Percentiles rank a stretch among this genome's conserved stretches.
These are phyloP conservation scores for Emmonsiellopsis sp. DNA, from an alignment of 2,329 filamentous ascomycete genomes.

Conservation along the genomic window DNA sequence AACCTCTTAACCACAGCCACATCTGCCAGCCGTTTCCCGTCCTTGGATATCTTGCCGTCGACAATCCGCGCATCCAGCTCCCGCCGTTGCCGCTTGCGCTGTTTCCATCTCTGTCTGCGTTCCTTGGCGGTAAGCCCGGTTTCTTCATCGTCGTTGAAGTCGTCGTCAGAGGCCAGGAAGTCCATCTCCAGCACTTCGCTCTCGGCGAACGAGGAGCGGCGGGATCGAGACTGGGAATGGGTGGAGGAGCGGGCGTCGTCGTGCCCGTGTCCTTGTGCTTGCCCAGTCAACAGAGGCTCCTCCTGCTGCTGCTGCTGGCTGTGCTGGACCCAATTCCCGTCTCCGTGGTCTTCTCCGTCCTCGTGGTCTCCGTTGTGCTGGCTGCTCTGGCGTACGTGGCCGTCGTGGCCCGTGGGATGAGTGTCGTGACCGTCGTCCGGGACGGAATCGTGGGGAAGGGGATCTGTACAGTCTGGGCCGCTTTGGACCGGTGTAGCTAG, in stretches of 20 bases:
- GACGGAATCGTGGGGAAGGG: background rate
- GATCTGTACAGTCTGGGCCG: background rate
- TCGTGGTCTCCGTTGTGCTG: background rate
- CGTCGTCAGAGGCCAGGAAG: slow-evolving; percentile 58
- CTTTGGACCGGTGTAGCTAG: background rate
- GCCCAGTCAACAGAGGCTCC: background rate
- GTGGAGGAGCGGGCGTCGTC: slow-evolving; percentile 7
- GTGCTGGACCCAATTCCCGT: background rate
- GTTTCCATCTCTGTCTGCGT: slow-evolving; percentile 52
- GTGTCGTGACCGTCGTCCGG: background rate
- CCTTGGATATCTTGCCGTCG: slow-evolving; percentile 53
- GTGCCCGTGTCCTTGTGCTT: background rate
- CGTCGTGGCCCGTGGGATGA: background rate
- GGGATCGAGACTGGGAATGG: slow-evolving; percentile 17
- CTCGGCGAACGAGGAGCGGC: slow-evolving; percentile 34
- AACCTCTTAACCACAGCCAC: slow-evolving; percentile 61
- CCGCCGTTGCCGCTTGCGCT: slow-evolving; percentile 58
- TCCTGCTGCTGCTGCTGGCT: background rate
- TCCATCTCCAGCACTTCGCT: slow-evolving; percentile 51
- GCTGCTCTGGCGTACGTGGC: background rate
- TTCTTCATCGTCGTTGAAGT: slow-evolving; percentile 78
- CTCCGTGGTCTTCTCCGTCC: background rate
- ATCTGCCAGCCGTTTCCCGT: slow-evolving; percentile 63
- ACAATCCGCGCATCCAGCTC: slow-evolving; percentile 62
- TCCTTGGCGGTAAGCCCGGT: slow-evolving; percentile 72